Evolutionary conservation across 768 basidiomycete genomes (phyloP), one percentile per base, ranked within the genome.

Genomic region (Podaxis mareebaensis): DNA sequence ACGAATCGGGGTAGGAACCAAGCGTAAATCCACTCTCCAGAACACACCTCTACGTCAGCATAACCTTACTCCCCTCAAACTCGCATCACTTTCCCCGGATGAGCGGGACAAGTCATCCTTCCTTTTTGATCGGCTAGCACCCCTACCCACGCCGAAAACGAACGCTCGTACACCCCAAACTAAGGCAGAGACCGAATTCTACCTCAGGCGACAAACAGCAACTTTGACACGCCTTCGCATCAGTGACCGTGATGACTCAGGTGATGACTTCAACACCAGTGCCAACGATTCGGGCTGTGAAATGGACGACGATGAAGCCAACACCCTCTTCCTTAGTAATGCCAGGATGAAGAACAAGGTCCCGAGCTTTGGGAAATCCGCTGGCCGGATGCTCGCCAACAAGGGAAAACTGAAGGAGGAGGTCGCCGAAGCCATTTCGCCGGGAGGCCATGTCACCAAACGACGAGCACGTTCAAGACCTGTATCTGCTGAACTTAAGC

Each of bases 391-490:
- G 2, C 28, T 65, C 49, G 57, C 49, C 48, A 65, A 61, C 40
- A 81, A 80, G 64, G 79, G 76, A 0, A 85, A 77, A 57, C 69
- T 74, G 24, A 76, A 77, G 54, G 83, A 85, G 64, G 88, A 90
- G 69, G 85, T 89, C 33, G 85, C 79, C 2, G 89, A 87, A 65
- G 86, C 85, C 1, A 79, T 92, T 63, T 92, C 90, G 0, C 91
- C 91, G 2, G 89, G 89, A 12, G 91, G 90, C 0, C 91, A 91
- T 73, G 78, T 93, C 61, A 83, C 80, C 42, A 92, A 93, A 73
- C 81, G 90, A 61, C 85, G 91, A 11, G 91, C 90, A 1, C 85
- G 89, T 11, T 85, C 89, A 28, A 80, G 90, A 57, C 91, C 90
- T 2, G 78, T 91, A 13, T 92, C 91, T 20, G 73, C 82, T 28